Conservation (phyloP, 345 rosid species). For the Boechera divaricarpa region DNA sequence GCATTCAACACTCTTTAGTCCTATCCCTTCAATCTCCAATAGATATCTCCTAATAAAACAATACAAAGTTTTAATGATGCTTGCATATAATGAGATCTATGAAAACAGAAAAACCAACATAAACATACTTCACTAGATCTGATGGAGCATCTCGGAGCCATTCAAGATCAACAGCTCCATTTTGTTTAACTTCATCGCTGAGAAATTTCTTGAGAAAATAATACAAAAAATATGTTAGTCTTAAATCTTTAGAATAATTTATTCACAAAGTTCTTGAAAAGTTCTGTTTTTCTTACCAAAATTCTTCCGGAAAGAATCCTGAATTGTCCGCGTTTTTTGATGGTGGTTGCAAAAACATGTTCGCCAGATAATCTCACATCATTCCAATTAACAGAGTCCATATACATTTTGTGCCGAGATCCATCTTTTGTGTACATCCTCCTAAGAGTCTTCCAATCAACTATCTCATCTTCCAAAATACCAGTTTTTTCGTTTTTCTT, state of each 20-base stretch:
- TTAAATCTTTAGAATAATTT: not conserved
- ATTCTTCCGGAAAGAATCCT: constrained; percentile 49
- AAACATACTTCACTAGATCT: constrained; percentile 59
- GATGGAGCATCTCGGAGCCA: constrained; percentile 73
- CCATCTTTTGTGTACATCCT: constrained; percentile 42
- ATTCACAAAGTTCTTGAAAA: not conserved
- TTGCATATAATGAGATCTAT: not conserved
- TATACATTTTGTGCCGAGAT: constrained; percentile 40
- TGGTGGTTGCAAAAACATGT: constrained; percentile 43
- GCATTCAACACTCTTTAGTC: constrained; percentile 80
- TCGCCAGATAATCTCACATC: constrained; percentile 50
- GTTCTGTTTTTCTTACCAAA: constrained; percentile 44
- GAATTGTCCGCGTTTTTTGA: constrained; percentile 62
- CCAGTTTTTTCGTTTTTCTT: constrained; percentile 32
- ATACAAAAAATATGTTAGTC: not conserved
- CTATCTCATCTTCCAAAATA: constrained; percentile 20
- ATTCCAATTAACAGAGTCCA: constrained; percentile 72
- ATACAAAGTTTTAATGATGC: not conserved
- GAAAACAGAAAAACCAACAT: not conserved
- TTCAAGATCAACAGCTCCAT: constrained; percentile 68
- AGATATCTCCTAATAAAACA: constrained; percentile 57
- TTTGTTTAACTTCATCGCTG: constrained; percentile 37
- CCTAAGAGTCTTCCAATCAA: constrained; percentile 60
- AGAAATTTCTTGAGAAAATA: constrained; percentile 55
- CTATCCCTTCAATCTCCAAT: constrained; percentile 55